Evolutionary conservation across 345 rosid genomes (phyloP).

Genomic region (Corchorus capsularis): DNA sequence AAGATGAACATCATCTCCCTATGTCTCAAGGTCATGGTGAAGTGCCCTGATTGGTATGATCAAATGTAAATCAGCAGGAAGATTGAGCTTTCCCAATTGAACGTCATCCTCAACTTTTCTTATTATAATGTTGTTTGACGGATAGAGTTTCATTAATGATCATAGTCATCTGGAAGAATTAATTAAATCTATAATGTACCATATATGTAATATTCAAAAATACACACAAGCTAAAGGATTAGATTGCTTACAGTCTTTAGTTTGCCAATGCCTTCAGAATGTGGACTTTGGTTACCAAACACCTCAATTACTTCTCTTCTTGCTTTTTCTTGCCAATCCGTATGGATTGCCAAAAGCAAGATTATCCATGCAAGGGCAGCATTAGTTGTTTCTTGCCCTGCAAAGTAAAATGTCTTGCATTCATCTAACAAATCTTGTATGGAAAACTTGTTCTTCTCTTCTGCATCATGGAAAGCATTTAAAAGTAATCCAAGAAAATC

Average conservation of each 20-base stretch:
- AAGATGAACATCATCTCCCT: constrained; percentile 44
- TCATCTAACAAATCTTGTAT: constrained; percentile 38
- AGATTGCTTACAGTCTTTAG: constrained; percentile 34
- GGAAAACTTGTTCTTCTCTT: constrained; percentile 16
- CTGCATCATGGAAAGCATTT: not conserved
- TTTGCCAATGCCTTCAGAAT: constrained; percentile 30
- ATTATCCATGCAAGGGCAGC: no score
- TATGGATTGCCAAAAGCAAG: no score
- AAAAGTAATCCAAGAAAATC: constrained; percentile 34
- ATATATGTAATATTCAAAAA: no score
- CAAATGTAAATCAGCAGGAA: constrained; percentile 27
- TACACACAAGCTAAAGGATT: no score
- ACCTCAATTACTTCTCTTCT: constrained; percentile 33
- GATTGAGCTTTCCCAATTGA: constrained; percentile 29
- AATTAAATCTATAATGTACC: no score
- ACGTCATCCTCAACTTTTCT: constrained; percentile 26
- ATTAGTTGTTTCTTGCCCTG: no score
- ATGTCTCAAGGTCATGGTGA: constrained; percentile 35
- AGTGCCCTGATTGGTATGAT: constrained; percentile 24
- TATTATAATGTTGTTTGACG: not conserved
- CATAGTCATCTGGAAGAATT: constrained; percentile 15
- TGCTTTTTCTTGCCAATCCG: constrained; percentile 12
- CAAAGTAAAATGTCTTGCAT: constrained; percentile 19
- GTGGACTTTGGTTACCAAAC: constrained; percentile 36
- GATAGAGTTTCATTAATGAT: constrained; percentile 40